phyloP scores from a whole-genome alignment of 805 yeast genomes.

The Candida saitoana region DNA sequence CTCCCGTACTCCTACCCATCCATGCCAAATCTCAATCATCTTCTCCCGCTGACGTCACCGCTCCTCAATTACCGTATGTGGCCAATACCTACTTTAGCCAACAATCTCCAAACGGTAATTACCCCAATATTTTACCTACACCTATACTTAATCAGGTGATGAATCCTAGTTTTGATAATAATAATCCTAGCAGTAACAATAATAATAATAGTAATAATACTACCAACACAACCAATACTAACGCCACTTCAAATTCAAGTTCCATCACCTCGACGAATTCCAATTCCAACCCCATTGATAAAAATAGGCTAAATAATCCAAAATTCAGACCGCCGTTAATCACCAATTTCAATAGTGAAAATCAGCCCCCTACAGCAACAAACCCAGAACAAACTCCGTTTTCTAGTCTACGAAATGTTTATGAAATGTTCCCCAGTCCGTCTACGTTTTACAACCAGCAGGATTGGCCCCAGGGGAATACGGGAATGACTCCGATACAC shows the following conservation, averaged over 20 bases:
- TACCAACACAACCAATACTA: slow-evolving; percentile 15
- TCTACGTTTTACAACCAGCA: slow-evolving; percentile 62
- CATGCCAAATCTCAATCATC: slow-evolving; percentile 36
- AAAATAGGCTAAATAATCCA: slow-evolving; percentile 2
- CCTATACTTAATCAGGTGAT: slow-evolving; percentile 34
- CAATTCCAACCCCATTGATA: slow-evolving; percentile 1
- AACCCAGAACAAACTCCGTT: slow-evolving; percentile 66
- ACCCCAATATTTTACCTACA: slow-evolving; percentile 24
- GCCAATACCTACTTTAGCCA: slow-evolving; percentile 23
- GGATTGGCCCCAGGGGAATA: slow-evolving; percentile 35
- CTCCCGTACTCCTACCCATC: slow-evolving; percentile 29
- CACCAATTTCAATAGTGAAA: slow-evolving; percentile 3
- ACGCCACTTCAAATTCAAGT: slow-evolving; percentile 7
- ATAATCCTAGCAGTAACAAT: slow-evolving; percentile 14
- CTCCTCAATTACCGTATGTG: slow-evolving; percentile 30
- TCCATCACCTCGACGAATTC: slow-evolving; percentile 2
- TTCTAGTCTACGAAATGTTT: slow-evolving; percentile 65
- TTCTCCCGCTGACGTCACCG: slow-evolving; percentile 37
- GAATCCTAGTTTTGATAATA: slow-evolving; percentile 10
- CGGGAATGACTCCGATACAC: slow-evolving; percentile 37
- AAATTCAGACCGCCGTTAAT: slow-evolving; percentile 9
- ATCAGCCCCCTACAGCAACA: slow-evolving; percentile 8
- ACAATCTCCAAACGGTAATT: slow-evolving; percentile 19
- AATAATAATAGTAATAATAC: slow-evolving; percentile 14
- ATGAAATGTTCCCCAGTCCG: slow-evolving; percentile 78